phyloP scores from a whole-genome alignment of 148 eudicot genomes.

The Oxyria digyna region DNA sequence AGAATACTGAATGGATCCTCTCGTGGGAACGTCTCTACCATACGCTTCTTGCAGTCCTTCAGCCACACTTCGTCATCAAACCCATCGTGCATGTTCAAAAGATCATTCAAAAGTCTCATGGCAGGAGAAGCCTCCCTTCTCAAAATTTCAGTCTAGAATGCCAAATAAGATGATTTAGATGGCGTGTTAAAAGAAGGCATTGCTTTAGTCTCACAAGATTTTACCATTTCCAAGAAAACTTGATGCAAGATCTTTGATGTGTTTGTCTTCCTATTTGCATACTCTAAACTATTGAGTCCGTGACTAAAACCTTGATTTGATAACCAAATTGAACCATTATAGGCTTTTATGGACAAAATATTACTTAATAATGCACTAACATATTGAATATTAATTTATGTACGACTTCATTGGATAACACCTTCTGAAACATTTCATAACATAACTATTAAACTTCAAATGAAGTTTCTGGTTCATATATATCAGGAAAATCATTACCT shows the following conservation, averaged over 20 bases:
- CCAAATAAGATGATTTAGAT: background rate
- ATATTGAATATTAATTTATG: background rate
- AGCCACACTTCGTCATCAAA: constrained; percentile 83
- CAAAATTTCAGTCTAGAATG: constrained; percentile 66
- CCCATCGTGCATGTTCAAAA: constrained; percentile 83
- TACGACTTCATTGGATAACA: background rate
- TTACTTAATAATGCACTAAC: background rate
- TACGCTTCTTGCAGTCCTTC: constrained; percentile 80
- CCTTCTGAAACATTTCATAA: background rate
- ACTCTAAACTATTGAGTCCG: background rate
- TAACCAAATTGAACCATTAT: background rate
- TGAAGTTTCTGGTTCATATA: background rate
- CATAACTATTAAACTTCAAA: background rate
- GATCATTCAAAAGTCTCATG: constrained; percentile 85
- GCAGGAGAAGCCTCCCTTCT: constrained; percentile 87
- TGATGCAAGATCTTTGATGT: background rate
- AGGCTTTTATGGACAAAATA: background rate
- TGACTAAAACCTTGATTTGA: background rate
- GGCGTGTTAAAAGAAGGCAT: background rate
- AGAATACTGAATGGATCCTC: constrained; percentile 97
- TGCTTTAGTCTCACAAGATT: background rate
- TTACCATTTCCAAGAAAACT: background rate
- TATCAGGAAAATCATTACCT: constrained; percentile 38
- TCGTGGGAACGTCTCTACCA: constrained; percentile 74
- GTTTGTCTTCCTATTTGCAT: background rate